Evolutionary conservation across 805 yeast species (phyloP), one percentile per base, ranked within the genome.

Genomic region (Dipodascopsis uninucleata): DNA sequence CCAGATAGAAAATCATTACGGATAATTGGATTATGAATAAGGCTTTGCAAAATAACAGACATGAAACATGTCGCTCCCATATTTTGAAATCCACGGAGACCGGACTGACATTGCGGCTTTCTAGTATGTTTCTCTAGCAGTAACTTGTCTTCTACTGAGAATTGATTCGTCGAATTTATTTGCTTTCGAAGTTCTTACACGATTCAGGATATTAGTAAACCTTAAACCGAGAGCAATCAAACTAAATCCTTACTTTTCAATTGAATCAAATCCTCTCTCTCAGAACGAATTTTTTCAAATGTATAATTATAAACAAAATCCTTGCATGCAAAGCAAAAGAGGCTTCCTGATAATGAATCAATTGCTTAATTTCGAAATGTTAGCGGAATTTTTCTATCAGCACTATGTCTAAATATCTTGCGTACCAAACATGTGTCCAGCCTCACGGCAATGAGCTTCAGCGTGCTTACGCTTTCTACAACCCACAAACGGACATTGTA

Each of bases 11-110:
- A 88, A 53, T 81, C 82, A 58, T 80, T 77, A 47, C 90, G 76
- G 33, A 93, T 75, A 46, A 86, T 72, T 5, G 98, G 97, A 60
- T 93, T 93, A 63, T 93, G 98, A 33, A 93, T 70, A 40, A 90
- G 67, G 0, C 94, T 78, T 67, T 93, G 99, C 31, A 93, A 66
- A n/a, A 89, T 79, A 28, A 90, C 83, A 56, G 95, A 85, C 86
- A 93, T 90, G 68, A 87, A 93, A 68, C 99, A 93, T 0, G 98
- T 93, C 0, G 98, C 85, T 0, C 99, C 99, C 81, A 90, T 79
- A 63, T 90, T 90, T 40, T 87, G 81, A 56, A 93, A 77, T 2
- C 98, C 98, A 41, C 84, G 75, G 17, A 93, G 68, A 0, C 97
- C 97, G n/a, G 80, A 75, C 28, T 23, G 38, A 26, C 52, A 39